Percentiles rank a stretch among this genome's conserved stretches.
Conservation (phyloP, 768 basidiomycete genomes). For the Fomitopsis pulvina region DNA sequence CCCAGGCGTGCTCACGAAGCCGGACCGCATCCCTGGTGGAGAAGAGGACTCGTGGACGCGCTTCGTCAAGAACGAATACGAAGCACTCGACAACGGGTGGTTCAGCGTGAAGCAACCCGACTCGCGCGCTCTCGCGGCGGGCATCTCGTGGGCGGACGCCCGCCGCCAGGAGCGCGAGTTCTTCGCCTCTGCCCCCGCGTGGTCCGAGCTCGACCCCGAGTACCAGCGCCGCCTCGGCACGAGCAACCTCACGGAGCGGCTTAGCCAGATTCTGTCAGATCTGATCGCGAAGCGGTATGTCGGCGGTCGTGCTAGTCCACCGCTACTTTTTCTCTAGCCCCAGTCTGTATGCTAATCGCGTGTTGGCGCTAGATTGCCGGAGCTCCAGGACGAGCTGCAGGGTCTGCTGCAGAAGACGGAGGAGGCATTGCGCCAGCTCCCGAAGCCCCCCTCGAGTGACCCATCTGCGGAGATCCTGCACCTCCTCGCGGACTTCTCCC, state of each 20-base stretch:
- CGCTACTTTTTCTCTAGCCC: not conserved
- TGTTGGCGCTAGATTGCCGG: slow-evolving; percentile 43
- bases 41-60: slow-evolving; percentile 52
- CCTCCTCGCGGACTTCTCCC: slow-evolving; percentile 40
- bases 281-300: slow-evolving; percentile 55
- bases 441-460: slow-evolving; percentile 48
- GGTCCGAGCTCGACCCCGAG: slow-evolving; percentile 44
- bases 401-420: slow-evolving; percentile 35
- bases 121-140: slow-evolving; percentile 41
- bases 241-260: slow-evolving; percentile 42
- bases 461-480: slow-evolving; percentile 50
- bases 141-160: slow-evolving; percentile 56
- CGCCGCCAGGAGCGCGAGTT: slow-evolving; percentile 49
- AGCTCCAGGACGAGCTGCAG: slow-evolving; percentile 54
- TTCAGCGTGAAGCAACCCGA: slow-evolving; percentile 38
- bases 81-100: slow-evolving; percentile 50
- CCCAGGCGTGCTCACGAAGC: slow-evolving; percentile 68
- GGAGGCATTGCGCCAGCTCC: slow-evolving; percentile 27
- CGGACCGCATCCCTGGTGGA: slow-evolving; percentile 54
- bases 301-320: too few species aligned
- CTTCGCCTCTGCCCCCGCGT: slow-evolving; percentile 46
- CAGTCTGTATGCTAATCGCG: not conserved
- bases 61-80: slow-evolving; percentile 48
- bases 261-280: slow-evolving; percentile 57
- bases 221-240: slow-evolving; percentile 54